Conservation (phyloP, 768 basidiomycete species). For the Tremella mesenterica region DNA sequence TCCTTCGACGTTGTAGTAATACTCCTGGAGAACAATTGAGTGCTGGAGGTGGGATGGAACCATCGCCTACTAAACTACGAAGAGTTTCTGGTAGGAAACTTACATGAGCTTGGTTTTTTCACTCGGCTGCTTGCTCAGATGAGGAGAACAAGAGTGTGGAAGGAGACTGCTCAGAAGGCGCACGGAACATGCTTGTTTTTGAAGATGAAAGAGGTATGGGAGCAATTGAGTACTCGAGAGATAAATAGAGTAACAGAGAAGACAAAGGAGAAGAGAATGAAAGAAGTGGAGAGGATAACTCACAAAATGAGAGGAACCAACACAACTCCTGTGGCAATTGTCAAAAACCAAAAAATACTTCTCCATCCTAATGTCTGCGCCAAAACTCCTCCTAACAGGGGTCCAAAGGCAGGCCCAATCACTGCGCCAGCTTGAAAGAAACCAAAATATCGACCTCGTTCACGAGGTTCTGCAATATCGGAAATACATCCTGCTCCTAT, state of each 20-base stretch:
- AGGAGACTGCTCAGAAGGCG: too few relatives aligned
- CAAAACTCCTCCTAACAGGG: slow-evolving; percentile 51
- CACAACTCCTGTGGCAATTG: slow-evolving; percentile 26
- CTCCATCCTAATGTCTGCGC: slow-evolving; percentile 59
- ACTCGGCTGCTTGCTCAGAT: too few relatives aligned
- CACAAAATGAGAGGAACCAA: slow-evolving; percentile 46
- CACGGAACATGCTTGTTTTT: too few relatives aligned
- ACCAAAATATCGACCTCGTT: slow-evolving; percentile 63
- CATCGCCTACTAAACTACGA: slow-evolving; percentile 35
- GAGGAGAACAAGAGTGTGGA: too few relatives aligned
- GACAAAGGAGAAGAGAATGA: slow-evolving; percentile 1
- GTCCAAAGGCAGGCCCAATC: slow-evolving; percentile 45
- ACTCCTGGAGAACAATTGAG: slow-evolving; percentile 32
- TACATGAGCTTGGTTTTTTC: not conserved
- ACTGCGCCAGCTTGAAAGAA: slow-evolving; percentile 30
- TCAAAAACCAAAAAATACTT: slow-evolving; percentile 37
- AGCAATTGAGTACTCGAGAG: too few relatives aligned
- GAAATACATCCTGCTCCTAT: slow-evolving; percentile 72
- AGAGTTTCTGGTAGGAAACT: slow-evolving; percentile 51
- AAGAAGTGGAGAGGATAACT: too few relatives aligned
- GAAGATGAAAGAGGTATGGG: too few relatives aligned
- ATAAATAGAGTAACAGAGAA: too few relatives aligned
- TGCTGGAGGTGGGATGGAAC: slow-evolving; percentile 34
- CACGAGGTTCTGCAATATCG: slow-evolving; percentile 63
- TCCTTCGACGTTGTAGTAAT: slow-evolving; percentile 13